Percentiles rank a stretch among this genome's conserved stretches.
Evolutionary conservation across 257 asterid genomes (phyloP).

Genomic region (Paulownia fortunei): DNA sequence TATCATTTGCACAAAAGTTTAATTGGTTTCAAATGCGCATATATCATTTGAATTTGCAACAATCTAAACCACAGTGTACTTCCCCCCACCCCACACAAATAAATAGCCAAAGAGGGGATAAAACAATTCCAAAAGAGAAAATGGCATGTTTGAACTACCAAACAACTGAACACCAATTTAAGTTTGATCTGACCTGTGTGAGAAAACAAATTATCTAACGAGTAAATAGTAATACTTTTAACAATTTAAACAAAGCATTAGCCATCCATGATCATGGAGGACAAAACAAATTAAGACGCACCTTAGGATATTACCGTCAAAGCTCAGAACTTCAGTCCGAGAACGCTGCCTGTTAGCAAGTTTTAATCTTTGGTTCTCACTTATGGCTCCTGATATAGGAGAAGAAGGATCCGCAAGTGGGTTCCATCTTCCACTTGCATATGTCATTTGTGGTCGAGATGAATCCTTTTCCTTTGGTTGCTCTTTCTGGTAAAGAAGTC

Average conservation of each 20-base stretch:
- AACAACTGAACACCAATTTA: constrained; percentile 1
- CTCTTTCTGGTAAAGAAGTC: constrained; percentile 93
- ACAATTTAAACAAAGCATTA: constrained; percentile 9
- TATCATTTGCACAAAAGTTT: not conserved
- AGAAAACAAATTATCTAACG: not conserved
- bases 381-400: constrained; percentile 89
- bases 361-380: constrained; percentile 87
- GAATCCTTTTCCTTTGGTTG: constrained; percentile 64
- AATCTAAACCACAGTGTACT: not conserved
- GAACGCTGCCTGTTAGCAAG: constrained; percentile 90
- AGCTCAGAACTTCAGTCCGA: constrained; percentile 90
- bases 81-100: not conserved
- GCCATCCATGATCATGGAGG: constrained; percentile 22
- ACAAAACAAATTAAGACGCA: constrained; percentile 39
- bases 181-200: not conserved
- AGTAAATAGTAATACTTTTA: not conserved
- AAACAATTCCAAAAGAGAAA: not conserved
- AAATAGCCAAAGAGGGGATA: not conserved
- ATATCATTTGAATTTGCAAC: not conserved
- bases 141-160: not conserved
- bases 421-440: constrained; percentile 99
- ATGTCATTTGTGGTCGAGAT: constrained; percentile 73
- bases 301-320: constrained; percentile 95
- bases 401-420: constrained; percentile 95
- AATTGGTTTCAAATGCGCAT: not conserved